Percentiles rank a stretch among this genome's conserved stretches.
These are phyloP conservation scores for Erodium maritimum DNA, from an alignment of 345 rosid genomes.

Conservation along the genomic window DNA sequence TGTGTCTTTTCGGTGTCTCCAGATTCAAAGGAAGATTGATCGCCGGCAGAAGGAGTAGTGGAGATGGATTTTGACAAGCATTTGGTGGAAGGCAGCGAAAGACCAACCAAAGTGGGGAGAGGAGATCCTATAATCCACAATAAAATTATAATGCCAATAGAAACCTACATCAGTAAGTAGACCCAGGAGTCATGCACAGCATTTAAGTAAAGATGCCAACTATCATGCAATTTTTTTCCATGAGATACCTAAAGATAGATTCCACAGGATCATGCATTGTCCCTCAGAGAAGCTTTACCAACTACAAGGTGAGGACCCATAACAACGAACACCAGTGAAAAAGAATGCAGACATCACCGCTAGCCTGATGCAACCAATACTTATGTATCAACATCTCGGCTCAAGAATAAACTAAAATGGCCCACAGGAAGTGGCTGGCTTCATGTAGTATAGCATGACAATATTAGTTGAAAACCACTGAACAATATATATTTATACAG, in stretches of 20 bases:
- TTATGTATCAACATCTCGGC: slow-evolving; percentile 1
- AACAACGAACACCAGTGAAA: slow-evolving; percentile 33
- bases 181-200: not conserved
- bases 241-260: too few species aligned
- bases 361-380: slow-evolving; percentile 33
- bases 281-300: slow-evolving; percentile 6
- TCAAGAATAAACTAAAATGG: not conserved
- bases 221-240: too few species aligned
- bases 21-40: slow-evolving; percentile 10
- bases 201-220: not conserved
- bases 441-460: not conserved
- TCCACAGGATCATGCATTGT: too few species aligned
- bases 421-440: too few species aligned
- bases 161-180: not conserved
- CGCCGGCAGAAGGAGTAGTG: too few species aligned
- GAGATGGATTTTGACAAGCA: too few species aligned
- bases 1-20: not conserved
- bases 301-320: slow-evolving; percentile 58
- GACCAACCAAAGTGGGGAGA: too few species aligned
- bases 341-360: slow-evolving; percentile 32
- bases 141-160: too few species aligned
- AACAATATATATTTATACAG: too few species aligned
- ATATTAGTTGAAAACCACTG: not conserved
- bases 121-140: too few species aligned
- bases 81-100: too few species aligned